These are phyloP conservation scores for Arabidopsis hybrid DNA, from an alignment of 441 rosid species.

Conservation along the genomic window DNA sequence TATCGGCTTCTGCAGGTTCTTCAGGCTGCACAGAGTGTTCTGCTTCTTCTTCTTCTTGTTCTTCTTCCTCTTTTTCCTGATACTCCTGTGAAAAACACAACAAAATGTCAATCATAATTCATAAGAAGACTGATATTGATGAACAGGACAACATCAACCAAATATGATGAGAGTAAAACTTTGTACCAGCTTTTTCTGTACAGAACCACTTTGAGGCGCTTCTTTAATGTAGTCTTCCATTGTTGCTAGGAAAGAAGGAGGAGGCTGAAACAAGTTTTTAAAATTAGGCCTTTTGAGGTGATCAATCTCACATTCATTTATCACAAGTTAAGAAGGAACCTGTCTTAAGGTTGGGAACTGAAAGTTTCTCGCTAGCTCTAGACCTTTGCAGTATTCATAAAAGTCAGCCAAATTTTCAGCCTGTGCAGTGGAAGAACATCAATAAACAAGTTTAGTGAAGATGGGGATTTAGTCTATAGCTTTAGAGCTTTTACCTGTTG, in stretches of 20 bases:
- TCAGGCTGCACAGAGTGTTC: slow-evolving; percentile 38
- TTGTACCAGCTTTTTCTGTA: slow-evolving; percentile 76
- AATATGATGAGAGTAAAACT: background rate
- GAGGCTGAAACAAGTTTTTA: slow-evolving; percentile 62
- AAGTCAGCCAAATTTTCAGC: slow-evolving; percentile 87
- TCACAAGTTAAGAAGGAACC: slow-evolving; percentile 48
- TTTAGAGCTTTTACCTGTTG: slow-evolving; percentile 69
- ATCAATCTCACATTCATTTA: slow-evolving; percentile 14
- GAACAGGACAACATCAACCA: slow-evolving; percentile 8
- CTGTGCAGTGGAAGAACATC: slow-evolving; percentile 45
- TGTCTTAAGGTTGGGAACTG: slow-evolving; percentile 95
- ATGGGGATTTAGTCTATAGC: slow-evolving; percentile 19
- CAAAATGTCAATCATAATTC: background rate
- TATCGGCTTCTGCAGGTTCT: slow-evolving; percentile 47
- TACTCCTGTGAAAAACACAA: slow-evolving; percentile 54
- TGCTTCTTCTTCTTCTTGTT: slow-evolving; percentile 27
- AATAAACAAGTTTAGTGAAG: slow-evolving; percentile 7
- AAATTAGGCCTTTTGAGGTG: slow-evolving; percentile 12
- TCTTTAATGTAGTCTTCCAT: slow-evolving; percentile 98
- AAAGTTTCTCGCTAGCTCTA: slow-evolving; percentile 90
- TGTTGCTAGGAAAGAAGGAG: slow-evolving; percentile 84
- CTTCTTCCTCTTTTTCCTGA: slow-evolving; percentile 43
- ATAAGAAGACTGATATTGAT: background rate
- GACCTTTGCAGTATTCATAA: slow-evolving; percentile 85
- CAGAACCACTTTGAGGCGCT: slow-evolving; percentile 71